These are phyloP conservation scores for Leccinellum albellum DNA, from an alignment of 768 basidiomycete species.

Conservation along the genomic window DNA sequence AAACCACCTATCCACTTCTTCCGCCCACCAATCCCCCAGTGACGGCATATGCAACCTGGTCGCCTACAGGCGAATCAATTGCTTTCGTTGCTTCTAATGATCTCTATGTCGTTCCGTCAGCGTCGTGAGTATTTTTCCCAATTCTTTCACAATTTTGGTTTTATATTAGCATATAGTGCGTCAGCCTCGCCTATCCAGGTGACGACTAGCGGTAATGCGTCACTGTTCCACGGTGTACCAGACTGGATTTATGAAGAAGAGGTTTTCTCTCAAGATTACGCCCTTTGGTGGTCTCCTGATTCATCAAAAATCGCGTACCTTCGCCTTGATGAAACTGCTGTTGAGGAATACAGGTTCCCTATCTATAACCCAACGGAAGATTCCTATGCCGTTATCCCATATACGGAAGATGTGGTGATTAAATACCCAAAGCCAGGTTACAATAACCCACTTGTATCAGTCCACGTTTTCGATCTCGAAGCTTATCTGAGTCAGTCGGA, in stretches of 20 bases:
- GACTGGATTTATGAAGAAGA: slow-evolving; percentile 99
- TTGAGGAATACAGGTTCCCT: slow-evolving; percentile 83
- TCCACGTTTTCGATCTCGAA: slow-evolving; percentile 78
- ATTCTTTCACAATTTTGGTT: neutral
- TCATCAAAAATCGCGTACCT: slow-evolving; percentile 70
- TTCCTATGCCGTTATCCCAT: slow-evolving; percentile 69
- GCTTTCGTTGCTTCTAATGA: slow-evolving; percentile 88
- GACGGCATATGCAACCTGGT: slow-evolving; percentile 82
- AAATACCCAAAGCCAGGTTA: slow-evolving; percentile 89
- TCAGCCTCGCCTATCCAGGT: slow-evolving; percentile 60
- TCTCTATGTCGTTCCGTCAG: slow-evolving; percentile 74
- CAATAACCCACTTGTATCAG: slow-evolving; percentile 79
- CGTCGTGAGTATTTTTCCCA: slow-evolving; percentile 44
- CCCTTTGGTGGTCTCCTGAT: slow-evolving; percentile 89
- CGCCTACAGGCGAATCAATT: slow-evolving; percentile 76
- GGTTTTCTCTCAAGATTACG: slow-evolving; percentile 65
- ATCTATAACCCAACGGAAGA: slow-evolving; percentile 86
- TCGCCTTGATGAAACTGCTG: slow-evolving; percentile 80
- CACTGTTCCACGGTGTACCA: slow-evolving; percentile 90
- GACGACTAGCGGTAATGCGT: slow-evolving; percentile 75
- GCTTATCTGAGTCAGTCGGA: slow-evolving; percentile 41
- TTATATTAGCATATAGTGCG: slow-evolving; percentile 25
- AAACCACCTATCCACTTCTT: slow-evolving; percentile 66
- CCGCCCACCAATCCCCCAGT: slow-evolving; percentile 65
- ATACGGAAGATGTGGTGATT: slow-evolving; percentile 61